These are phyloP conservation scores for Paspalum notatum DNA, from an alignment of 176 grass and related monocot genomes.

Conservation along the genomic window DNA sequence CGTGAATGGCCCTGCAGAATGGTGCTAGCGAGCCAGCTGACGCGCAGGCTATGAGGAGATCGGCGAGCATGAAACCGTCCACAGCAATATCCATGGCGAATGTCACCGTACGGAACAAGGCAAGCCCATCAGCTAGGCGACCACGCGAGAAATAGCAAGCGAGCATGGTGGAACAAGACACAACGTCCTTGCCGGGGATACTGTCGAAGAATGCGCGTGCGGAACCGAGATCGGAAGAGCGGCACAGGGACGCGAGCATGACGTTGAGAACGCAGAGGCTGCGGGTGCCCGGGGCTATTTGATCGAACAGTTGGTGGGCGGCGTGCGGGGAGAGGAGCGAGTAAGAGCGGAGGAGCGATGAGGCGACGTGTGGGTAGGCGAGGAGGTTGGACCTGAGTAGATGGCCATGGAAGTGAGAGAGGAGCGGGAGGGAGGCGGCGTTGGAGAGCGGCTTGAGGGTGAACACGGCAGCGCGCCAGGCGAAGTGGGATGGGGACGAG, in stretches of 20 bases:
- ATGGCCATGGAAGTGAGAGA: slow-evolving; percentile 54
- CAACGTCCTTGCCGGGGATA: slow-evolving; percentile 50
- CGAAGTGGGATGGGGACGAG: slow-evolving; percentile 13
- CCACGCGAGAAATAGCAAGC: slow-evolving; percentile 43
- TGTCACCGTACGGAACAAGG: slow-evolving; percentile 55
- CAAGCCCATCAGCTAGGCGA: slow-evolving; percentile 26
- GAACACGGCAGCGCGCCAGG: slow-evolving; percentile 45
- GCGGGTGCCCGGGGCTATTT: slow-evolving; percentile 46
- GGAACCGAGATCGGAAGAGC: slow-evolving; percentile 36
- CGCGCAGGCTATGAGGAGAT: slow-evolving; percentile 37
- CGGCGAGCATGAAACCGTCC: slow-evolving; percentile 46
- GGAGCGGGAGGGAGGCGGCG: slow-evolving; percentile 35
- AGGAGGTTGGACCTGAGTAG: slow-evolving; percentile 58
- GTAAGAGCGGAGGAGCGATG: slow-evolving; percentile 28
- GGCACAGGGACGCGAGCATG: slow-evolving; percentile 52
- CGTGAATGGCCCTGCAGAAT: slow-evolving; percentile 55
- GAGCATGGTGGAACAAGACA: slow-evolving; percentile 63
- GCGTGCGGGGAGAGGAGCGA: slow-evolving; percentile 6
- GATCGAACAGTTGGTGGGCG: slow-evolving; percentile 56
- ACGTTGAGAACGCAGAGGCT: slow-evolving; percentile 54
- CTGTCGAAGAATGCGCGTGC: slow-evolving; percentile 47
- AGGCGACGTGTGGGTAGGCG: slow-evolving; percentile 35
- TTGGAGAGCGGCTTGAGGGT: slow-evolving; percentile 46
- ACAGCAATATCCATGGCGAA: slow-evolving; percentile 2
- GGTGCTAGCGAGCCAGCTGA: slow-evolving; percentile 32